Percentiles rank a stretch among this genome's conserved stretches.
Conservation (phyloP, 2,329 filamentous ascomycete genomes). For the Rhynchosporium graminicola region DNA sequence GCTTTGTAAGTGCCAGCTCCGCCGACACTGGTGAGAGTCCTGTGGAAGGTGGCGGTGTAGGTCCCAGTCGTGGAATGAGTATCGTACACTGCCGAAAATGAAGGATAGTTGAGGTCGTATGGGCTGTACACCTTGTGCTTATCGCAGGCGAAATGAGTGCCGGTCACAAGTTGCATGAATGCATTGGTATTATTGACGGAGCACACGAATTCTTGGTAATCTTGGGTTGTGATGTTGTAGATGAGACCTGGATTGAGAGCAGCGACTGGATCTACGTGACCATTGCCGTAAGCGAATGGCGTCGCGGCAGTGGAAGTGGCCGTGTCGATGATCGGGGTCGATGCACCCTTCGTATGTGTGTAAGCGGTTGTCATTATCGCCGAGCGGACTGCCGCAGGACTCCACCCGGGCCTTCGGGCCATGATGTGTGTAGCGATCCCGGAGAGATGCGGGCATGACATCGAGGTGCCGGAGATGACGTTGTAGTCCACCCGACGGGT, state of each 20-base stretch:
- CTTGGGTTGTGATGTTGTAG: not conserved
- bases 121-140: not conserved
- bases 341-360: not conserved
- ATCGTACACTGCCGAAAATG: not conserved
- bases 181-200: not conserved
- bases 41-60: not conserved
- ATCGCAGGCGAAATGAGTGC: not conserved
- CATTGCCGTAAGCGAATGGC: not conserved
- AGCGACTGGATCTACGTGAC: not conserved
- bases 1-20: not conserved
- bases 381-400: not conserved
- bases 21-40: constrained; percentile 1
- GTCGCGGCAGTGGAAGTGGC: not conserved
- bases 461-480: not conserved
- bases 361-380: not conserved
- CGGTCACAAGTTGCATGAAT: not conserved
- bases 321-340: not conserved
- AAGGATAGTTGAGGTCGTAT: constrained; percentile 6
- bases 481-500: not conserved
- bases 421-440: not conserved
- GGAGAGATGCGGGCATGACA: not conserved
- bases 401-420: not conserved
- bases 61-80: not conserved
- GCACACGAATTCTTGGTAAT: not conserved
- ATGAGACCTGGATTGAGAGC: constrained; percentile 2